Percentiles rank a stretch among this genome's conserved stretches.
phyloP scores from a whole-genome alignment of 768 basidiomycete genomes.

The Tylopilus rubrobrunneus region DNA sequence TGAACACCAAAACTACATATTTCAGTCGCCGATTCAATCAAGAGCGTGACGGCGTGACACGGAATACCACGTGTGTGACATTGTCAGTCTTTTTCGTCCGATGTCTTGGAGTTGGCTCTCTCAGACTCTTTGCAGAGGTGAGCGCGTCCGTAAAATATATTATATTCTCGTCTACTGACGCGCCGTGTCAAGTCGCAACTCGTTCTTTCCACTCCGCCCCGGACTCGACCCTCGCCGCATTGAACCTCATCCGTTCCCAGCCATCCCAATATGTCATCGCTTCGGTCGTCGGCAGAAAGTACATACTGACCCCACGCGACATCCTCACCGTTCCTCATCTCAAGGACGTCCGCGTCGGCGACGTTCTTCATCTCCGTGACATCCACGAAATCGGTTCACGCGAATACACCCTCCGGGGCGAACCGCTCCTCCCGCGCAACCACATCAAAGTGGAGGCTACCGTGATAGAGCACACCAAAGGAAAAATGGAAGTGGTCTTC shows the following conservation, averaged over 20 bases:
- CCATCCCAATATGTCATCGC: slow-evolving; percentile 92
- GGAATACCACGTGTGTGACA: slow-evolving; percentile 12
- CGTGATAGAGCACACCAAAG: slow-evolving; percentile 97
- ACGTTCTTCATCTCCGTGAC: slow-evolving; percentile 74
- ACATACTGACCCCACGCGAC: slow-evolving; percentile 88
- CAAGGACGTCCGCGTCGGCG: slow-evolving; percentile 81
- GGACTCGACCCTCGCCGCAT: slow-evolving; percentile 53
- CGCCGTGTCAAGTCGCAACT: slow-evolving; percentile 9
- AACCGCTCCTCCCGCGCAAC: slow-evolving; percentile 61
- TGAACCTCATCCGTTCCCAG: slow-evolving; percentile 83
- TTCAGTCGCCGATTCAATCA: slow-evolving; percentile 30
- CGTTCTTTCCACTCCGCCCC: slow-evolving; percentile 35
- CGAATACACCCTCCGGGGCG: slow-evolving; percentile 86
- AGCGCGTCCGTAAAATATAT: not conserved
- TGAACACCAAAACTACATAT: slow-evolving; percentile 28
- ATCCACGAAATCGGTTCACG: slow-evolving; percentile 95
- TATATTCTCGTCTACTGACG: slow-evolving; percentile 1
- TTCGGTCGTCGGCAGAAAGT: slow-evolving; percentile 79
- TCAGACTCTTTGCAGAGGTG: slow-evolving; percentile 23
- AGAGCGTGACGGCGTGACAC: slow-evolving; percentile 4
- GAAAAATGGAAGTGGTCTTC: slow-evolving; percentile 84
- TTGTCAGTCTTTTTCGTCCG: slow-evolving; percentile 2
- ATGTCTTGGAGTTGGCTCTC: slow-evolving; percentile 19
- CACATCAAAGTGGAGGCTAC: slow-evolving; percentile 78
- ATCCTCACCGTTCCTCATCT: slow-evolving; percentile 91